Evolutionary conservation across 345 rosid genomes (phyloP).

Genomic region (Melastoma malabathricum): DNA sequence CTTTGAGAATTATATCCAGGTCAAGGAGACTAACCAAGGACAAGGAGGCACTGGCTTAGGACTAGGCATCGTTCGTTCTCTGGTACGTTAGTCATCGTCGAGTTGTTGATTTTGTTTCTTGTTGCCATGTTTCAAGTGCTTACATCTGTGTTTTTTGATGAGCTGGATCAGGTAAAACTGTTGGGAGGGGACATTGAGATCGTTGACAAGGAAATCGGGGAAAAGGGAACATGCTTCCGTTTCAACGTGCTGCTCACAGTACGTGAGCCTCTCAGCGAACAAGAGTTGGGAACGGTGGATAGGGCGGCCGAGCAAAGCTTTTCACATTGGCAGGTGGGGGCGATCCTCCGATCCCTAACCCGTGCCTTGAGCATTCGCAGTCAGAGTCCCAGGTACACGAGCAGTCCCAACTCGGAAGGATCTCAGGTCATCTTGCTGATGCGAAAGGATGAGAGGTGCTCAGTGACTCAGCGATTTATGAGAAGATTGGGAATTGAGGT

Average conservation of each 20-base stretch:
- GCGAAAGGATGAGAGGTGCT: constrained; percentile 33
- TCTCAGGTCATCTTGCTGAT: constrained; percentile 65
- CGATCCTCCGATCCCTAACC: constrained; percentile 19
- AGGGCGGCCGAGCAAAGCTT: constrained; percentile 12
- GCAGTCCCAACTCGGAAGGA: constrained; percentile 35
- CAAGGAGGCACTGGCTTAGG: constrained; percentile 76
- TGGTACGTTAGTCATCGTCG: constrained; percentile 26
- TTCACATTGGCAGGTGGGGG: constrained; percentile 4
- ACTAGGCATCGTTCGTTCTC: constrained; percentile 76
- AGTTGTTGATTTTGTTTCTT: not conserved
- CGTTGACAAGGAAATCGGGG: constrained; percentile 36
- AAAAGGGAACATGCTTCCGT: constrained; percentile 68
- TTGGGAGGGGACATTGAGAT: constrained; percentile 82
- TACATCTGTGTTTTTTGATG: not conserved
- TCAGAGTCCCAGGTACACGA: constrained; percentile 27
- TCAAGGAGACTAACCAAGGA: constrained; percentile 48
- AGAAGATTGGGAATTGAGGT: constrained; percentile 43
- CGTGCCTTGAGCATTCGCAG: constrained; percentile 14
- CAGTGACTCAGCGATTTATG: constrained; percentile 33
- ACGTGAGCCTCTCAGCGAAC: not conserved
- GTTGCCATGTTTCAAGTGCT: not conserved
- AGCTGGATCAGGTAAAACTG: constrained; percentile 39
- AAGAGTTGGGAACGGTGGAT: constrained; percentile 10
- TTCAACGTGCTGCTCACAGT: constrained; percentile 41
- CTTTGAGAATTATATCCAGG: constrained; percentile 73